phyloP scores from a whole-genome alignment of 352 stramenopile genomes.

The Phytophthora kernoviae region DNA sequence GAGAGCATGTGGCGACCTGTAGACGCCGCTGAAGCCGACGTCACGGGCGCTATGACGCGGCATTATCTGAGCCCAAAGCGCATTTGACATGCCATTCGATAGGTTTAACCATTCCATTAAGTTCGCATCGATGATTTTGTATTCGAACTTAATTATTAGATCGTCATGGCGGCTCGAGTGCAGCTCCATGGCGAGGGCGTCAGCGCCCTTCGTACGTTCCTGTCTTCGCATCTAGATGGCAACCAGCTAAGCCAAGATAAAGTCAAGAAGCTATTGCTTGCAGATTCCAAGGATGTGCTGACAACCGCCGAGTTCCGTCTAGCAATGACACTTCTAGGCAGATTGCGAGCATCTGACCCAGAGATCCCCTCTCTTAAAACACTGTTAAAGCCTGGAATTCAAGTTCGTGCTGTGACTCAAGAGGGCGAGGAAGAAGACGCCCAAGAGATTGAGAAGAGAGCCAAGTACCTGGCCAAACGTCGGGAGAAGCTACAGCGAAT shows the following conservation, averaged over 20 bases:
- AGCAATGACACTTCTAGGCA: slow-evolving; percentile 21
- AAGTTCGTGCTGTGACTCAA: slow-evolving; percentile 5
- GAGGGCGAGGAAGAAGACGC: slow-evolving; percentile 5
- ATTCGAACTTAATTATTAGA: not conserved
- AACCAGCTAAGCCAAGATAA: slow-evolving; percentile 10
- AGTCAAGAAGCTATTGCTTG: slow-evolving; percentile 23
- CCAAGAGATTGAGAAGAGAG: slow-evolving; percentile 19
- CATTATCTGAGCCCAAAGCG: slow-evolving; percentile 29
- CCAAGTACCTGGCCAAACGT: slow-evolving; percentile 51
- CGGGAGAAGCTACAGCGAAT: slow-evolving; percentile 70
- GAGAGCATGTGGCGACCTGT: slow-evolving; percentile 1
- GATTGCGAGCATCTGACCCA: slow-evolving; percentile 25
- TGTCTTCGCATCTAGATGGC: slow-evolving; percentile 23
- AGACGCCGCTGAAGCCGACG: slow-evolving; percentile 1
- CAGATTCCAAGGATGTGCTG: slow-evolving; percentile 16
- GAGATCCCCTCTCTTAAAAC: slow-evolving; percentile 25
- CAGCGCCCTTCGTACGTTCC: slow-evolving; percentile 29
- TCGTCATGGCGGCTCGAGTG: slow-evolving; percentile 22
- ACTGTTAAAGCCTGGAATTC: slow-evolving; percentile 24
- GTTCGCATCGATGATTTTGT: not conserved
- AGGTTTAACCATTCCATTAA: not conserved
- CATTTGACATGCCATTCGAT: slow-evolving; percentile 5
- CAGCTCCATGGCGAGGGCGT: slow-evolving; percentile 31
- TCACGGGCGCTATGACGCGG: slow-evolving; percentile 23
- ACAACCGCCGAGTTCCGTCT: slow-evolving; percentile 29